phyloP scores from a whole-genome alignment of 345 rosid species.

The Eucalyptus marginata region DNA sequence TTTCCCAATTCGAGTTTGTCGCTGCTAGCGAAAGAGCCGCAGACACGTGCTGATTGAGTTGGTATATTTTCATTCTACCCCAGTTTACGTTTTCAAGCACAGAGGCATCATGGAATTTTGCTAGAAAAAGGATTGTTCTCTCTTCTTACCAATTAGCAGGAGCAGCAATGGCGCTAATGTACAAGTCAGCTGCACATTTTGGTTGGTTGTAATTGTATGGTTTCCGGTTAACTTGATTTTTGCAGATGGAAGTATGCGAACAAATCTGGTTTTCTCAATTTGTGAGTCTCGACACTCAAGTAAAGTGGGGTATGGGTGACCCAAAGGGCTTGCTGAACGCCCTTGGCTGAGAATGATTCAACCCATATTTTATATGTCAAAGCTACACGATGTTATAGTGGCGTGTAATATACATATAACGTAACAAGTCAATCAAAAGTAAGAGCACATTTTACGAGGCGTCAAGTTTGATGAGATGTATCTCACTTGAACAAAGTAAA shows the following conservation, averaged over 20 bases:
- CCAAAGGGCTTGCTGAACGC: not conserved
- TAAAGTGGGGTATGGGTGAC: not conserved
- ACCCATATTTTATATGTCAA: not conserved
- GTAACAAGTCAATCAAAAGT: not conserved
- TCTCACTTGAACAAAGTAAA: not conserved
- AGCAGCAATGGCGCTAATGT: not conserved
- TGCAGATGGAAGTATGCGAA: not conserved
- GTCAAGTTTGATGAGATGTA: not conserved
- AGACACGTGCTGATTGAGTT: not conserved
- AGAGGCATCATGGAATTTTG: not conserved
- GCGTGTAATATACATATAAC: not conserved
- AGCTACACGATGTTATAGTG: not conserved
- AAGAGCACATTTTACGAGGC: not conserved
- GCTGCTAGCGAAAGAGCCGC: not conserved
- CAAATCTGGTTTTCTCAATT: too few relatives aligned
- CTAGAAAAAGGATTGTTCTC: not conserved
- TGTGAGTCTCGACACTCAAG: too few relatives aligned
- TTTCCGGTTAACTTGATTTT: not conserved
- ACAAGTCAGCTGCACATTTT: not conserved
- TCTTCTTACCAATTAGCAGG: not conserved
- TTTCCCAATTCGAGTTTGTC: not conserved
- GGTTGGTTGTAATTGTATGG: too few relatives aligned
- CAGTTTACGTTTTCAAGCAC: not conserved
- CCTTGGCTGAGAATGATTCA: not conserved
- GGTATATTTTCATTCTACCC: not conserved